Evolutionary conservation across 2,329 filamentous ascomycete genomes (phyloP).

Genomic region (Monilinia polystroma): DNA sequence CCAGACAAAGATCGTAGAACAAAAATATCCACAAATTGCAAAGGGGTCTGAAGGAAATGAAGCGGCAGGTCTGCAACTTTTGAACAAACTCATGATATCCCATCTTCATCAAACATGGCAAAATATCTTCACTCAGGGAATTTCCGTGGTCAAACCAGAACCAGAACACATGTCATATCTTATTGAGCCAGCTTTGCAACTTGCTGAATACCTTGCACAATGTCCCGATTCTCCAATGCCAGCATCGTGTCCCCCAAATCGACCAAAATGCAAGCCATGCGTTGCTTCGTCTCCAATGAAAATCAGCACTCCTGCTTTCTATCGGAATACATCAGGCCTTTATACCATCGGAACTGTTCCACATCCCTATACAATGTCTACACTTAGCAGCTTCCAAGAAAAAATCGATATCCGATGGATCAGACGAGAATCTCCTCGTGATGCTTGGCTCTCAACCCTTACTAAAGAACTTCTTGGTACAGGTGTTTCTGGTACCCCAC

Average conservation of each 20-base stretch:
- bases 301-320: slow-evolving; percentile 64
- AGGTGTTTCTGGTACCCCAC: slow-evolving; percentile 60
- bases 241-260: slow-evolving; percentile 80
- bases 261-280: slow-evolving; percentile 72
- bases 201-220: slow-evolving; percentile 72
- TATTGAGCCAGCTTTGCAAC: slow-evolving; percentile 65
- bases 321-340: slow-evolving; percentile 67
- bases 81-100: slow-evolving; percentile 75
- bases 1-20: slow-evolving; percentile 58
- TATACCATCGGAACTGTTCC: slow-evolving; percentile 88
- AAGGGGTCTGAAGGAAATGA: slow-evolving; percentile 58
- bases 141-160: slow-evolving; percentile 78
- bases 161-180: slow-evolving; percentile 72
- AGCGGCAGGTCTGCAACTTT: slow-evolving; percentile 59
- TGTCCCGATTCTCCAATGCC: slow-evolving; percentile 74
- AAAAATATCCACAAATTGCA: slow-evolving; percentile 66
- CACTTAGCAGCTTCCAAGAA: slow-evolving; percentile 62
- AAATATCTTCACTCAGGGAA: slow-evolving; percentile 70
- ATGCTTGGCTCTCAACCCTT: slow-evolving; percentile 72
- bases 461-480: slow-evolving; percentile 68
- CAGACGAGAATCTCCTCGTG: slow-evolving; percentile 66
- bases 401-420: slow-evolving; percentile 64
- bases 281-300: slow-evolving; percentile 61
- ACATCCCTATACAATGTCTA: slow-evolving; percentile 82
- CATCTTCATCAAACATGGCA: slow-evolving; percentile 88